Evolutionary conservation across 306 rosid genomes (phyloP).

Genomic region (Rosa lucieae): DNA sequence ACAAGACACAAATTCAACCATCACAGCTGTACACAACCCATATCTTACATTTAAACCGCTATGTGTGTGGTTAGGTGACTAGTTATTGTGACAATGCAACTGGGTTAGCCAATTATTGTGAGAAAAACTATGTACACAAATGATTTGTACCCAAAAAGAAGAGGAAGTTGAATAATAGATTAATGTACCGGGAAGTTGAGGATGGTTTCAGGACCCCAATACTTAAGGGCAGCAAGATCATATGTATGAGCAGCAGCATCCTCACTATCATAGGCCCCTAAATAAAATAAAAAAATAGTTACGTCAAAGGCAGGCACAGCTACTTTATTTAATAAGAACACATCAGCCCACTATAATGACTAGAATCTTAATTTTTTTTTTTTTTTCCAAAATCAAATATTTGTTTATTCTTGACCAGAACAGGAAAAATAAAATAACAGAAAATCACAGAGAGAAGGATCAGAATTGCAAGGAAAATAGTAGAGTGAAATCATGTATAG

Average conservation of each 20-base stretch:
- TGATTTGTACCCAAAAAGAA: background rate
- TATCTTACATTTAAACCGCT: background rate
- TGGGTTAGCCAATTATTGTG: background rate
- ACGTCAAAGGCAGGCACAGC: background rate
- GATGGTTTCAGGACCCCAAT: conserved; percentile 76
- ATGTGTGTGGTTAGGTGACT: background rate
- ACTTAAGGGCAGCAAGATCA: conserved; percentile 94
- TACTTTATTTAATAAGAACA: background rate
- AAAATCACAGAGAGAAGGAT: background rate
- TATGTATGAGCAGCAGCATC: conserved; percentile 90
- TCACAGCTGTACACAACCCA: background rate
- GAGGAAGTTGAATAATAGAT: background rate
- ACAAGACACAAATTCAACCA: background rate
- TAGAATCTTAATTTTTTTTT: conserved; percentile 6
- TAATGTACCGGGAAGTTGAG: conserved; percentile 76
- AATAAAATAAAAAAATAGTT: background rate
- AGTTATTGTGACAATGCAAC: background rate
- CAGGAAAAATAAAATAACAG: background rate
- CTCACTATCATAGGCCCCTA: conserved; percentile 91
- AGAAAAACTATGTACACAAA: background rate
- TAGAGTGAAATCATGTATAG: conserved; percentile 17
- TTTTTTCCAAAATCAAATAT: background rate
- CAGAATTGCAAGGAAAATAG: background rate
- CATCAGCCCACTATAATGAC: conserved; percentile 5
- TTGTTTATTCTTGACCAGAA: background rate